These are phyloP conservation scores for Colletotrichum sansevieriae DNA, from an alignment of 2,329 filamentous ascomycete genomes.

Conservation along the genomic window DNA sequence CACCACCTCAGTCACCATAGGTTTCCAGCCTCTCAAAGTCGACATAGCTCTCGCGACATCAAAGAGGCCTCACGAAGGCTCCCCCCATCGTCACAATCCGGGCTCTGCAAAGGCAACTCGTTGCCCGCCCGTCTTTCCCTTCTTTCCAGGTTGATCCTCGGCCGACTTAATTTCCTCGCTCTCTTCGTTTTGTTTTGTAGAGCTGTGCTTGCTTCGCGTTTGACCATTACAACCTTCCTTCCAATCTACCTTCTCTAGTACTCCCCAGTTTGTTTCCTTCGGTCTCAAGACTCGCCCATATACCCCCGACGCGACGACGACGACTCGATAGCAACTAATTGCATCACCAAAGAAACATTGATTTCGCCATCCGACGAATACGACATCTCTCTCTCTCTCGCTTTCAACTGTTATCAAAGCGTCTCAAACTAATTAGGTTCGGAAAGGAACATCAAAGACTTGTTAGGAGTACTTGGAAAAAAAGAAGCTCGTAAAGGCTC, in stretches of 20 bases:
- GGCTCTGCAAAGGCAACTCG: conserved; percentile 44
- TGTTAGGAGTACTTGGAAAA: conserved; percentile 35
- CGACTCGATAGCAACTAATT: conserved; percentile 28
- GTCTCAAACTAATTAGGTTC: conserved; percentile 26
- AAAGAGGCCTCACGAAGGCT: conserved; percentile 32
- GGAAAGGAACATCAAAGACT: conserved; percentile 28
- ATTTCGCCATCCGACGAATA: conserved; percentile 29
- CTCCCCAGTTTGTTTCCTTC: conserved; percentile 35
- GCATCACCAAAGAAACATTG: conserved; percentile 30
- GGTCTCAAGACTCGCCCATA: conserved; percentile 39
- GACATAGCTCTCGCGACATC: conserved; percentile 20
- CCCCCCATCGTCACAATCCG: conserved; percentile 24
- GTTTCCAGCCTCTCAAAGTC: conserved; percentile 11
- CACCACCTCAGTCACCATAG: conserved; percentile 26
- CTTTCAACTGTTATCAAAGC: conserved; percentile 31
- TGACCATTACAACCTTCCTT: conserved; percentile 29
- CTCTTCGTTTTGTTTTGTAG: conserved; percentile 26
- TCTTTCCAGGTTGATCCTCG: conserved; percentile 72
- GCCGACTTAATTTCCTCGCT: conserved; percentile 55
- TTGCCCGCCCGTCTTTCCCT: conserved; percentile 49
- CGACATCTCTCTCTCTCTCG: conserved; percentile 22
- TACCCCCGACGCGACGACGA: conserved; percentile 40
- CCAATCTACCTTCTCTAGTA: conserved; percentile 28
- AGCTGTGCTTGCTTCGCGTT: conserved; percentile 42
- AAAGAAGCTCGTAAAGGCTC: conserved; percentile 41